These are phyloP conservation scores for Berkeleyomyces rouxiae DNA, from an alignment of 2,329 filamentous ascomycete species.

Conservation along the genomic window DNA sequence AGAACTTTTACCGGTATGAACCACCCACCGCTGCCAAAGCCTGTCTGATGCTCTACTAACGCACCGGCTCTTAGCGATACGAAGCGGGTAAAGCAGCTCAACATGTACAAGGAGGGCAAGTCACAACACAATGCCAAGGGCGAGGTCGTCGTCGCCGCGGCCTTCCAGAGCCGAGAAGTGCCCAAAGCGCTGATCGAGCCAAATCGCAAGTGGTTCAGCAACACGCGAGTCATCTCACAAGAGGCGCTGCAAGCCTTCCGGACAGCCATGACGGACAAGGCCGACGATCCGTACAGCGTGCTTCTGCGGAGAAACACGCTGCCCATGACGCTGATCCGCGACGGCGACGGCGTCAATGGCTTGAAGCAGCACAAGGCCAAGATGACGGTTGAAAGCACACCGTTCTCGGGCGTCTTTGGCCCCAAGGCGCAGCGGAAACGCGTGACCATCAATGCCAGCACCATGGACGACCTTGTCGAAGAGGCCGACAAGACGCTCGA, in stretches of 20 bases:
- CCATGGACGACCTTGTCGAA: conserved; percentile 65
- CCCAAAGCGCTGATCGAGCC: conserved; percentile 82
- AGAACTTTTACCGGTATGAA: conserved; percentile 84
- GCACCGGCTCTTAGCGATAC: conserved; percentile 31
- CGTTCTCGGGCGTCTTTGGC: conserved; percentile 80
- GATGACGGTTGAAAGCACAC: conserved; percentile 75
- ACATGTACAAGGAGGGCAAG: conserved; percentile 80
- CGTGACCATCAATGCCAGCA: conserved; percentile 72
- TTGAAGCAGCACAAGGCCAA: conserved; percentile 87
- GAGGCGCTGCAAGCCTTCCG: conserved; percentile 76
- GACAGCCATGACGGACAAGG: conserved; percentile 79
- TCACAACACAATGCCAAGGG: conserved; percentile 67
- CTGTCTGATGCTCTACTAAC: conserved; percentile 9
- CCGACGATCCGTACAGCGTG: conserved; percentile 79
- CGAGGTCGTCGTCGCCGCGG: conserved; percentile 68
- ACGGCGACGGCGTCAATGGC: conserved; percentile 56
- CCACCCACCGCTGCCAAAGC: not conserved
- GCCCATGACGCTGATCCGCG: conserved; percentile 83
- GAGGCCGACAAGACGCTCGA: conserved; percentile 68
- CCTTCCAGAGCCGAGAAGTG: conserved; percentile 66
- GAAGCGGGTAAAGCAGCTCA: conserved; percentile 78
- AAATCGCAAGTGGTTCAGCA: conserved; percentile 95
- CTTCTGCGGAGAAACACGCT: conserved; percentile 96
- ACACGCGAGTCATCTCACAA: conserved; percentile 75
- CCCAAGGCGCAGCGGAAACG: conserved; percentile 86